These are phyloP conservation scores for Steccherinum ochraceum DNA, from an alignment of 768 basidiomycete species.

Conservation along the genomic window DNA sequence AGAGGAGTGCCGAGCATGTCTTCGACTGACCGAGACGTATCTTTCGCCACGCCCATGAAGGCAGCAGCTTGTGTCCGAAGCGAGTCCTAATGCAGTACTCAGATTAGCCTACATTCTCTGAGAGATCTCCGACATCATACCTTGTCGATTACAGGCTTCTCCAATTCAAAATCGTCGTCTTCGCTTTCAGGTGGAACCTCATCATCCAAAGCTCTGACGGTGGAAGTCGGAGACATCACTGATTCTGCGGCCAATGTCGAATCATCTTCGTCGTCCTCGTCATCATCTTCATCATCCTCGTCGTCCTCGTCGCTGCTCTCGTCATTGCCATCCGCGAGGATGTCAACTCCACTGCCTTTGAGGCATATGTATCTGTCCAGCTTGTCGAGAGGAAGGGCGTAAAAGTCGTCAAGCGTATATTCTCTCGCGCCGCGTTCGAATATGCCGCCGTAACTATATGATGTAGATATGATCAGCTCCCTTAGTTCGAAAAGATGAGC, in stretches of 20 bases:
- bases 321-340: conserved; percentile 55
- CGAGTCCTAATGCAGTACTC: conserved; percentile 19
- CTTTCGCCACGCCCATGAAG: conserved; percentile 63
- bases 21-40: conserved; percentile 53
- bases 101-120: no score
- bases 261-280: conserved; percentile 39
- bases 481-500: no score
- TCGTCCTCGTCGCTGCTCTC: conserved; percentile 59
- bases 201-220: conserved; percentile 4
- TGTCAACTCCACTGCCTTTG: conserved; percentile 55
- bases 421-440: conserved; percentile 78
- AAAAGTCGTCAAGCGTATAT: conserved; percentile 87
- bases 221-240: background rate
- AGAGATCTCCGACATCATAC: conserved; percentile 9
- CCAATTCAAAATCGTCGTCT: conserved; percentile 21
- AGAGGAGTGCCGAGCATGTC: conserved; percentile 74
- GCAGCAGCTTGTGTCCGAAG: conserved; percentile 37
- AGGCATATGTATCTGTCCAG: conserved; percentile 73
- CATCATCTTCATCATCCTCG: conserved; percentile 51
- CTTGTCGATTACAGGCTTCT: conserved; percentile 20
- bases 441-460: conserved; percentile 77
- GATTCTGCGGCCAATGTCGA: background rate
- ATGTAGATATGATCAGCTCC: background rate
- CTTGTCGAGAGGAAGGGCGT: conserved; percentile 77
- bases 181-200: conserved; percentile 21